A percentile compares a stretch with the other conserved stretches of the same genome.
Evolutionary conservation across 805 yeast species (phyloP).

Genomic region (Vanderwaltozyma verrucispora): DNA sequence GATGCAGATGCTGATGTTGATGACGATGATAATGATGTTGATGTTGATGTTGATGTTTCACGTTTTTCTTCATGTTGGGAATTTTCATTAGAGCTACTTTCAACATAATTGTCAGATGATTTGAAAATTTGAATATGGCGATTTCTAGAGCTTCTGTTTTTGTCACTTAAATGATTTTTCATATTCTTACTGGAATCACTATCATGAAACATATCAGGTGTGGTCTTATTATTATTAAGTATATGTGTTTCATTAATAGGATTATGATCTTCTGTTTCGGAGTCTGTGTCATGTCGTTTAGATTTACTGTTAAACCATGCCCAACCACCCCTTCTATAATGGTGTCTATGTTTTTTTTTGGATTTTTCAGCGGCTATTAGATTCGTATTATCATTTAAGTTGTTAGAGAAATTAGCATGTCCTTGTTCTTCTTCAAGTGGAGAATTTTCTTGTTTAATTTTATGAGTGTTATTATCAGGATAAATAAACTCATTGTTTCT

Average conservation of each 20-base stretch:
- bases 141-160: background rate
- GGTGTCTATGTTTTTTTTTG: slow-evolving; percentile 1
- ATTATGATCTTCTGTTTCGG: background rate
- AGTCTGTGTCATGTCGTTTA: background rate
- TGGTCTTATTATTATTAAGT: background rate
- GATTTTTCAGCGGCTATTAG: too few relatives aligned
- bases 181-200: too few relatives aligned
- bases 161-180: too few relatives aligned
- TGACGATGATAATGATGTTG: background rate
- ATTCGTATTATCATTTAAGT: too few relatives aligned
- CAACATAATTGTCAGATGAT: background rate
- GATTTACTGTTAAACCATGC: slow-evolving; percentile 10
- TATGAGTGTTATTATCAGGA: too few relatives aligned
- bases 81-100: background rate
- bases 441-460: too few relatives aligned
- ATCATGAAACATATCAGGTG: background rate
- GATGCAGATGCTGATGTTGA: background rate
- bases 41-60: too few relatives aligned
- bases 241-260: background rate
- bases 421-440: too few relatives aligned
- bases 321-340: slow-evolving; percentile 13
- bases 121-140: background rate
- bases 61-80: too few relatives aligned
- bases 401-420: too few relatives aligned
- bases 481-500: too few relatives aligned